Evolutionary conservation across 2,329 filamentous ascomycete species (phyloP), one percentile per base, ranked within the genome.

Genomic region (Arthrobotrys sinensis): DNA sequence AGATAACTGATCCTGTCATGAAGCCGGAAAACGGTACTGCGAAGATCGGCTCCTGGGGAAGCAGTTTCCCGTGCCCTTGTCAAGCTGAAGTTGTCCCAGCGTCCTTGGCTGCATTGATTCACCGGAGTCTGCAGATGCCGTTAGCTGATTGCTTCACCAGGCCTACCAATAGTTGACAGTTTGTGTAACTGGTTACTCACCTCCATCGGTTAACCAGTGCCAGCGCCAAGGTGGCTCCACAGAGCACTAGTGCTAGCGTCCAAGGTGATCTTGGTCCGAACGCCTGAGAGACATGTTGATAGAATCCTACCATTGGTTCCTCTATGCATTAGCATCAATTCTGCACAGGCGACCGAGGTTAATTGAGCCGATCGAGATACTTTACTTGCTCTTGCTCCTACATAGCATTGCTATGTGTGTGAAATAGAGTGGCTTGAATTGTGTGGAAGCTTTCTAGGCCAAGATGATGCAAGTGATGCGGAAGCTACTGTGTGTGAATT

Each of bases 171-270:
- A 12, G 19, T 21, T 48, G 36, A 43, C 48, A 32, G 36, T 43
- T 21, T 60, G 55, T 60, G 55, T 60, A 60, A 60, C 55, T 60
- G 16, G 55, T 24, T 21, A 60, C 24, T 24, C 34, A 40, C 55
- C 19, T 4, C n/a, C 8, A 40, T 28, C 55, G 19, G 10, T n/a
- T 60, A 60, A 16, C 55, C 28, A 60, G 7, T 43, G 4, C 55
- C 40, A 2, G 10, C 24, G 55, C 55, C 55, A 60, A 60, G 55
- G 16, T 21, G 10, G 28, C 2, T 38, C 12, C 52, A 7, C 52
- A 55, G 52, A 14, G 16, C 7, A 43, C n/a, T 53, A 24, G 14
- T n/a, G 7, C 16, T 60, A 60, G 53, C 34, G 34, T 43, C 12
- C 14, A 16, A n/a, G 24, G 8, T 2, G 53, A 24, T n/a, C 53